These are phyloP conservation scores for Brassica balearica DNA, from an alignment of 441 rosid species.

Conservation along the genomic window DNA sequence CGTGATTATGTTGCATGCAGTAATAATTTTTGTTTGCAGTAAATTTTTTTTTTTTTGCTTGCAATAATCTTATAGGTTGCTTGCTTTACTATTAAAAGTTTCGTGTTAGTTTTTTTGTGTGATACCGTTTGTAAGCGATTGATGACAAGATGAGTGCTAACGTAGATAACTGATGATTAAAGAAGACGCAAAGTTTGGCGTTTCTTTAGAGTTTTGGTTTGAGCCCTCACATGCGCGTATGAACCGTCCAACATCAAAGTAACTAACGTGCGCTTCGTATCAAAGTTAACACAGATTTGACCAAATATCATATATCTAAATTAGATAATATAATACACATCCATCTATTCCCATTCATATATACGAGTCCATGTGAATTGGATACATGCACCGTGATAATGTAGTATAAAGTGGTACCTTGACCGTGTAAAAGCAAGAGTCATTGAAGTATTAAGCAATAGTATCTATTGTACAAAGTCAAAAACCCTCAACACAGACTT, in stretches of 20 bases:
- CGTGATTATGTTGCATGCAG: neutral
- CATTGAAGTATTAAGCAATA: constrained; percentile 34
- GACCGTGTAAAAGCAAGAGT: constrained; percentile 28
- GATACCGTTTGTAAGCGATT: neutral
- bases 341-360: constrained; percentile 4
- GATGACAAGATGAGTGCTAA: constrained; percentile 3
- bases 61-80: neutral
- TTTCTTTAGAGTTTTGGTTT: constrained; percentile 25
- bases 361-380: constrained; percentile 4
- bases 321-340: neutral
- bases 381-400: constrained; percentile 13
- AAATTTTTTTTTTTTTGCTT: neutral
- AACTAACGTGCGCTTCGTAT: constrained; percentile 27
- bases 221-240: constrained; percentile 32
- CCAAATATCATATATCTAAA: neutral
- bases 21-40: neutral
- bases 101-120: neutral
- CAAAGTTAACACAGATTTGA: constrained; percentile 35
- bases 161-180: constrained; percentile 20
- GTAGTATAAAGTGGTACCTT: neutral
- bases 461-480: constrained; percentile 28
- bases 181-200: constrained; percentile 38
- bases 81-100: constrained; percentile 9
- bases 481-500: neutral
- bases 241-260: constrained; percentile 39